phyloP scores from a whole-genome alignment of 164 flowering plant species.

The Magnolia sinica region DNA sequence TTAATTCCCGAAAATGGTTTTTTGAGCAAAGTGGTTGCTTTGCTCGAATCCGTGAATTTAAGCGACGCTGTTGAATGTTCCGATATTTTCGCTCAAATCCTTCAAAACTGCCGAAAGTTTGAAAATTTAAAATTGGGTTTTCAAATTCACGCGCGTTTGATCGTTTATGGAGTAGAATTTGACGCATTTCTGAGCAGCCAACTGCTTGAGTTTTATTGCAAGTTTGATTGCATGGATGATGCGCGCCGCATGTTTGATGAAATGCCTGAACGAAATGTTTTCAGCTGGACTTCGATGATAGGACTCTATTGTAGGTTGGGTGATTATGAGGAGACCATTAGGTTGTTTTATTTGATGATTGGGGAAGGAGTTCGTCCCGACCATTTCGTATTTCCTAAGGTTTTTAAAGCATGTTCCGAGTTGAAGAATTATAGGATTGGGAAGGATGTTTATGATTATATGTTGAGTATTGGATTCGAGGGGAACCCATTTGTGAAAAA shows the following conservation, averaged over 20 bases:
- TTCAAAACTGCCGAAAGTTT: constrained; percentile 24
- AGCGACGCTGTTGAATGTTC: constrained; percentile 18
- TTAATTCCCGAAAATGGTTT: constrained; percentile 2
- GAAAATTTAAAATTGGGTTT: constrained; percentile 20
- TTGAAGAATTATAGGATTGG: constrained; percentile 26
- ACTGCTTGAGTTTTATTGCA: constrained; percentile 28
- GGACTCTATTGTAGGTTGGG: constrained; percentile 29
- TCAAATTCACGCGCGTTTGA: constrained; percentile 34
- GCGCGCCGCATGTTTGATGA: constrained; percentile 20
- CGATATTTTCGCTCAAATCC: constrained; percentile 21
- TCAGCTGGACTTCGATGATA: constrained; percentile 38
- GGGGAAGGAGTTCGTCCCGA: constrained; percentile 35
- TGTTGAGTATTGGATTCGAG: constrained; percentile 38
- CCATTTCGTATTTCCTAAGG: constrained; percentile 36
- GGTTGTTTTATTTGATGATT: constrained; percentile 30
- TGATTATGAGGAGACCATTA: constrained; percentile 29
- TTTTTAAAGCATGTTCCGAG: constrained; percentile 39
- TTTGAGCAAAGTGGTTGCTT: constrained; percentile 3
- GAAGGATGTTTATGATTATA: constrained; percentile 35
- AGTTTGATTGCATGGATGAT: constrained; percentile 10
- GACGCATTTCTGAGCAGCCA: constrained; percentile 30
- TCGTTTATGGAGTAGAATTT: constrained; percentile 27
- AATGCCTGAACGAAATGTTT: constrained; percentile 28
- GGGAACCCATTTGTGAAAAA: constrained; percentile 35
- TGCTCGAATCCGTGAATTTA: constrained; percentile 31